Evolutionary conservation across 2,329 filamentous ascomycete species (phyloP).

Genomic region (Alternaria novae-zelandiae): DNA sequence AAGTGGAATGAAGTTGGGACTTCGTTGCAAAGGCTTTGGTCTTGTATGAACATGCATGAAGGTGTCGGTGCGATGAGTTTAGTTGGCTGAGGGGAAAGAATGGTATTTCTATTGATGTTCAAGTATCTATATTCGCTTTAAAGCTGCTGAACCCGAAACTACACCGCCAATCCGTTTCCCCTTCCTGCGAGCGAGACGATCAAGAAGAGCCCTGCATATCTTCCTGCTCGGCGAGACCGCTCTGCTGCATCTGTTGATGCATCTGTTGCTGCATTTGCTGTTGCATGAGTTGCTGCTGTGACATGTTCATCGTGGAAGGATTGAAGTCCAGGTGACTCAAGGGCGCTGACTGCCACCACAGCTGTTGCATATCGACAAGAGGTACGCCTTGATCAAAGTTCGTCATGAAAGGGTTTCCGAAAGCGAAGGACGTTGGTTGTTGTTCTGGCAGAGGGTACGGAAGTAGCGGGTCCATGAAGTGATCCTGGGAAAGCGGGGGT

Average conservation of each 20-base stretch:
- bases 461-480: neutral
- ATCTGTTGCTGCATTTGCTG: slow-evolving; percentile 4
- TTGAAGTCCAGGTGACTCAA: neutral
- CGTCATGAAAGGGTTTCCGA: slow-evolving; percentile 32
- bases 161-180: too few relatives aligned
- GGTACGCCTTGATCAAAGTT: slow-evolving; percentile 27
- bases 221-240: neutral
- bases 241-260: neutral
- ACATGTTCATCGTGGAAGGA: neutral
- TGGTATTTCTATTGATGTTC: neutral
- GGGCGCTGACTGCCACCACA: slow-evolving; percentile 11
- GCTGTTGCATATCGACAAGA: slow-evolving; percentile 16
- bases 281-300: slow-evolving; percentile 5
- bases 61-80: too few relatives aligned
- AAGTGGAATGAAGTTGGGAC: neutral
- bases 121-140: neutral
- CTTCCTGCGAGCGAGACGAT: neutral
- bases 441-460: neutral
- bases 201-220: neutral
- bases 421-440: slow-evolving; percentile 3
- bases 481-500: neutral
- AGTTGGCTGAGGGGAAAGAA: too few relatives aligned
- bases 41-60: neutral
- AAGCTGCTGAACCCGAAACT: neutral
- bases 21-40: neutral